Evolutionary conservation across 2,329 filamentous ascomycete species (phyloP), one percentile per base, ranked within the genome.

Genomic region (Fusarium pseudograminearum): DNA sequence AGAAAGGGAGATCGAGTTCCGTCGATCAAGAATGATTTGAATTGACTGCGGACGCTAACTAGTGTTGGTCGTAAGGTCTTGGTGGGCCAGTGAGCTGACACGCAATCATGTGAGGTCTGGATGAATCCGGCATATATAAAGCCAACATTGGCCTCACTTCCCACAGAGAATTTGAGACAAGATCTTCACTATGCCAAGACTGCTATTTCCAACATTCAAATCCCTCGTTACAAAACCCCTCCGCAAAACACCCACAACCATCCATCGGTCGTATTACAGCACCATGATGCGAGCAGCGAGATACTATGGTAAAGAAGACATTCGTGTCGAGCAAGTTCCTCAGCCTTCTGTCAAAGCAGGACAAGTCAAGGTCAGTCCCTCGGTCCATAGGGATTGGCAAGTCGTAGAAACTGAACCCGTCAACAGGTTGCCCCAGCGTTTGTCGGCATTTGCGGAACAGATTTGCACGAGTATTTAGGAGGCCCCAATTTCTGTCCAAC

Each of bases 271-370:
- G 28, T 57, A 56, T 15, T 65, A 61, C 14, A 57, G 44, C 65
- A 72, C 44, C 15, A 88, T 87, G 84, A 88, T 88, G 86, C 81
- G 81, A 68, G 86, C 86, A 47, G 83, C 84, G 26, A 79, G 84
- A 70, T 89, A 85, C 70, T 84, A 87, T 72, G 86, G 85, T 18
- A 84, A 83, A 62, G 82, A 84, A 67, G 85, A 89, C 72, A 83
- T 89, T 57, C 80, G 85, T 41, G 81, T 88, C 67, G 85, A 87
- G 67, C 74, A 85, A 65, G 79, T 88, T 28, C 80, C 81, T 6
- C 79, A 81, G 48, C 83, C 85, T 3, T 67, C 75, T 10, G 84
- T 85, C 57, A 79, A 81, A 7, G 76, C 82, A 11, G 84, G 84
- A 3, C 83, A 89, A 74, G 81, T 90, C 68, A 78, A 75, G 61